Evolutionary conservation across 2,329 filamentous ascomycete species (phyloP).

Genomic region (Aspergillus texensis): DNA sequence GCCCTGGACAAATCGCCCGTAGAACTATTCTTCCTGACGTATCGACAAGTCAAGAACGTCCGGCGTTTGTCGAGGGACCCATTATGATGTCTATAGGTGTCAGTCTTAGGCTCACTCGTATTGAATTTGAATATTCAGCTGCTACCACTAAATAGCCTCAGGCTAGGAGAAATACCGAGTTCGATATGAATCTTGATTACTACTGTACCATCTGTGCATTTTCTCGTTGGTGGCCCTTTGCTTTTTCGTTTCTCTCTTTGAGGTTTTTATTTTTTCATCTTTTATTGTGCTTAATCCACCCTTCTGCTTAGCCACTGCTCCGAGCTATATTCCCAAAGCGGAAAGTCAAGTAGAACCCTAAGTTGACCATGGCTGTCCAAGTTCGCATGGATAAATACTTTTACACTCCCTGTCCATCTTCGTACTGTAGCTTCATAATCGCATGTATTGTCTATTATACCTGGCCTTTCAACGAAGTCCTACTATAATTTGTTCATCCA

Average conservation of each 20-base stretch:
- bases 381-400: neutral
- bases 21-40: neutral
- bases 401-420: neutral
- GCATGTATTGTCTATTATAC: neutral
- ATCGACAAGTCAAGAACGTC: too few species aligned
- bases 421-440: neutral
- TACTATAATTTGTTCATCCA: neutral
- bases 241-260: neutral
- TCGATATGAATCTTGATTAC: neutral
- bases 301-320: neutral
- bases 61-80: too few species aligned
- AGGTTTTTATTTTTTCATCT: neutral
- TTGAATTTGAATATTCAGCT: neutral
- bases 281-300: too few species aligned
- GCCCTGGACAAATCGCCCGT: neutral
- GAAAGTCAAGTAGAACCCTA: neutral
- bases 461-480: rapidly evolving
- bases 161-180: neutral
- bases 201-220: neutral
- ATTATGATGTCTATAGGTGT: neutral
- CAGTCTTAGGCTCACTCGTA: neutral
- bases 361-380: neutral
- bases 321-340: neutral
- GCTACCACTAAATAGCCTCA: neutral
- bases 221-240: neutral